Evolutionary conservation across 129 eudicot genomes (phyloP), one percentile per base, ranked within the genome.

Genomic region (Dittrichia graveolens): DNA sequence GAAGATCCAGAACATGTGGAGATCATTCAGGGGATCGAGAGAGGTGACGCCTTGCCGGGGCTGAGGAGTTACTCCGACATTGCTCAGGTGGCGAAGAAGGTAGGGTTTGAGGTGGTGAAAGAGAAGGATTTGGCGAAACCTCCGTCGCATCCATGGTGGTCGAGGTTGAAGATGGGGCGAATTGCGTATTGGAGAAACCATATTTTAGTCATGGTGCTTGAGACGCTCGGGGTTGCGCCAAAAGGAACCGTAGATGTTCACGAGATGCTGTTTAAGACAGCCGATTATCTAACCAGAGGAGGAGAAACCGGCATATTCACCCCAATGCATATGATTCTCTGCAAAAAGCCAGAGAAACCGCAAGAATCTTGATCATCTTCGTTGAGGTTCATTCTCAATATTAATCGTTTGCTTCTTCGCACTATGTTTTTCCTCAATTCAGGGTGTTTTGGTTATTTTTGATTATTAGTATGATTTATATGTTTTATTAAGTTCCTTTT

Each of bases 171-270:
- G 80, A 94, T 94, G 98, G 98, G 98, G 69, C 75, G 85, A 73
- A 75, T 94, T 34, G 95, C 95, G 0, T 94, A 94, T 78, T 94
- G 97, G 96, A 87, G 98, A 80, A 94, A 94, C 77, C 98, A 94
- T 65, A 75, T 90, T 44, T 31, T 94, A 18, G 91, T 94, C 0
- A 81, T 80, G 24, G 79, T 94, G 59, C 91, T 94, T 6, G 78
- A 90, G 3, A 77, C 83, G 8, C 34, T 94, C 4, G 93, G 95
- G n/a, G 80, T 94, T 71, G 98, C 98, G 0, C 98, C 98, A 0
- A 90, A 93, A 65, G 98, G 97, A 0, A 80, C 85, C 0, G 86
- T 86, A 4, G 98, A 92, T 85, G 98, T 92, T 69, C 98, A 92
- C 54, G 90, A 89, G 83, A 92, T 92, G 98, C 84, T 94, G 77